Evolutionary conservation across 306 rosid species (phyloP).

Genomic region (Gleditsia sinensis): DNA sequence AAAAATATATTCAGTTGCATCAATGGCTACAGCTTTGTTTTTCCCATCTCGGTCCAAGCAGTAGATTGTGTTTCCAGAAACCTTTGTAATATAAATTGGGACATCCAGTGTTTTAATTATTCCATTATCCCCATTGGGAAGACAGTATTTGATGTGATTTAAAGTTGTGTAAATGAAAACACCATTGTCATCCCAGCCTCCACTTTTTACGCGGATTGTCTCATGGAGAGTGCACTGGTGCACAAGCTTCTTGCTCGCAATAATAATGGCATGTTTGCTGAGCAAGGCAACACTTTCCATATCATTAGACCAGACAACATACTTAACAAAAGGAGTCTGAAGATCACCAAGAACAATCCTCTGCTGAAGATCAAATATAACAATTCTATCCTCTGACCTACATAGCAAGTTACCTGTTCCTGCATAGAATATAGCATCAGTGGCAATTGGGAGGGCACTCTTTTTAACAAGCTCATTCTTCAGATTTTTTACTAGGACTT

Average conservation of each 20-base stretch:
- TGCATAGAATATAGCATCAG: conserved; percentile 89
- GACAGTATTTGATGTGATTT: conserved; percentile 88
- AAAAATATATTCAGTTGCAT: conserved; percentile 86
- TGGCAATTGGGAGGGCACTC: conserved; percentile 66
- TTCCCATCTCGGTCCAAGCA: conserved; percentile 97
- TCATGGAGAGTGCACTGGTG: conserved; percentile 94
- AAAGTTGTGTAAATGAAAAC: conserved; percentile 86
- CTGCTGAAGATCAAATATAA: conserved; percentile 84
- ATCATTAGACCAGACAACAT: conserved; percentile 85
- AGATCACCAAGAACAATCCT: conserved; percentile 79
- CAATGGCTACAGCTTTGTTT: conserved; percentile 64
- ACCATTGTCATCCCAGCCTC: conserved; percentile 96
- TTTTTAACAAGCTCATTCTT: conserved; percentile 79
- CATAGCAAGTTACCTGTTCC: conserved; percentile 85
- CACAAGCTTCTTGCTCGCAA: conserved; percentile 86
- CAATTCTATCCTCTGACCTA: conserved; percentile 82
- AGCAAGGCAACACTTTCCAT: conserved; percentile 90
- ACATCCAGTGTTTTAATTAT: conserved; percentile 84
- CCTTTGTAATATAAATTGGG: conserved; percentile 88
- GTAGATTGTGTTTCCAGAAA: conserved; percentile 71
- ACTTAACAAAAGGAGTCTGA: conserved; percentile 84
- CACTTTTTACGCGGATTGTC: conserved; percentile 94
- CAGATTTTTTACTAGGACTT: conserved; percentile 68
- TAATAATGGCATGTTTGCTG: conserved; percentile 87
- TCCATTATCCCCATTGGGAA: conserved; percentile 92